Conservation (phyloP, 2,329 filamentous ascomycete species). For the Ophiosphaerella herpotricha region DNA sequence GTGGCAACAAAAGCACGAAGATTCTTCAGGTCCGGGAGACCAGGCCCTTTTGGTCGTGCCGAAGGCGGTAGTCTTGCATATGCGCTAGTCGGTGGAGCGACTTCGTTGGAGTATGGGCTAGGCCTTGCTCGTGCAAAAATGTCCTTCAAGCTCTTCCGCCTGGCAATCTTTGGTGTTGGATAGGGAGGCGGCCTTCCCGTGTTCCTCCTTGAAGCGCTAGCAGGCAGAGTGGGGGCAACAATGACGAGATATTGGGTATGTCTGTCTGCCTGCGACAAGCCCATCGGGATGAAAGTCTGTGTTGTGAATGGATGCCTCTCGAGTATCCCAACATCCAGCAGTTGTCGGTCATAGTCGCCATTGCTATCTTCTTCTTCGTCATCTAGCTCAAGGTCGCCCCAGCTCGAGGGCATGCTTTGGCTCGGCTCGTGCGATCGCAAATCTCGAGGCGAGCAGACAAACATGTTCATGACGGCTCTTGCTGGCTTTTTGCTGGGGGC, state of each 20-base stretch:
- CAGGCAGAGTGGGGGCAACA: slow-evolving; percentile 76
- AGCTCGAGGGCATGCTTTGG: slow-evolving; percentile 41
- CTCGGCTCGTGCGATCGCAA: slow-evolving; percentile 51
- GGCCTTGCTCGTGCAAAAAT: slow-evolving; percentile 50
- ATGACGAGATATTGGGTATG: slow-evolving; percentile 75
- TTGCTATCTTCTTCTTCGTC: slow-evolving; percentile 35
- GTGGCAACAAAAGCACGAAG: slow-evolving; percentile 79
- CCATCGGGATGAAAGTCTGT: slow-evolving; percentile 87
- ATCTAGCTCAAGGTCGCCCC: slow-evolving; percentile 41
- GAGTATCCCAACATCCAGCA: slow-evolving; percentile 73
- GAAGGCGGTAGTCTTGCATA: slow-evolving; percentile 36
- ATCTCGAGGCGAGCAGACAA: slow-evolving; percentile 75
- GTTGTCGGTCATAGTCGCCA: slow-evolving; percentile 24
- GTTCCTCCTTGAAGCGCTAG: slow-evolving; percentile 40
- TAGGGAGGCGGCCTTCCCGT: slow-evolving; percentile 47
- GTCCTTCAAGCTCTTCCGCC: slow-evolving; percentile 39
- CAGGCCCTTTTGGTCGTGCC: slow-evolving; percentile 52
- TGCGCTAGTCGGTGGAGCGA: slow-evolving; percentile 41
- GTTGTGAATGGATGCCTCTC: slow-evolving; percentile 94
- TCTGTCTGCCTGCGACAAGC: slow-evolving; percentile 54
- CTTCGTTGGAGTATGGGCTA: slow-evolving; percentile 58
- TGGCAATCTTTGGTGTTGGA: slow-evolving; percentile 44
- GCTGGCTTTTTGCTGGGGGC: slow-evolving; percentile 63
- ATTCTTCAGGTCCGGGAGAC: slow-evolving; percentile 72
- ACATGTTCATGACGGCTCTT: slow-evolving; percentile 79